Conservation (phyloP, 805 yeast genomes). For the Starmerella stigmatis region DNA sequence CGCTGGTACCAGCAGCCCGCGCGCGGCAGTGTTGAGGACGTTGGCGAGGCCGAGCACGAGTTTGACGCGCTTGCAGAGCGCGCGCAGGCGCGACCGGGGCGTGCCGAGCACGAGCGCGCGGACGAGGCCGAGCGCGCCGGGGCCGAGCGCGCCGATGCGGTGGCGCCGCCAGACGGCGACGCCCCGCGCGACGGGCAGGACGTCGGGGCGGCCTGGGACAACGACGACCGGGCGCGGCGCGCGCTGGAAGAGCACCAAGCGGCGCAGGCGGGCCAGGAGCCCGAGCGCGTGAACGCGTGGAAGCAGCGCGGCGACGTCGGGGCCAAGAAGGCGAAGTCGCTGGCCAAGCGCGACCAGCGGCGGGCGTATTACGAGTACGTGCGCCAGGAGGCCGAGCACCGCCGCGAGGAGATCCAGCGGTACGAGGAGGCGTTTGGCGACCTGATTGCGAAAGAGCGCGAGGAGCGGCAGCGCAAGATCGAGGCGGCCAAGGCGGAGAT, state of each 20-base stretch:
- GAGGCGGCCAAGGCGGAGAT: slow-evolving; percentile 21
- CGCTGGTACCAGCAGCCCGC: neutral
- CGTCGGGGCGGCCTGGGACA: slow-evolving; percentile 16
- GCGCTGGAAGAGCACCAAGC: slow-evolving; percentile 21
- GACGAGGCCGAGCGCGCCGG: neutral
- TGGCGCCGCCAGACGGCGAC: neutral
- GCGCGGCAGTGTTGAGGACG: slow-evolving; percentile 4
- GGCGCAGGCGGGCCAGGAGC: slow-evolving; percentile 16
- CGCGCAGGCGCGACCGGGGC: neutral
- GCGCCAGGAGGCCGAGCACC: slow-evolving; percentile 27
- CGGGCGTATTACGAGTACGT: slow-evolving; percentile 30
- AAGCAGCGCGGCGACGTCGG: slow-evolving; percentile 27
- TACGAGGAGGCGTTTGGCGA: slow-evolving; percentile 29
- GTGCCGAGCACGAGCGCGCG: neutral
- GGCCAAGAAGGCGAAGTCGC: slow-evolving; percentile 30
- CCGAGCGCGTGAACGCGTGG: slow-evolving; percentile 22
- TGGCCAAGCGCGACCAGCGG: slow-evolving; percentile 29
- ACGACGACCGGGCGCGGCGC: slow-evolving; percentile 19
- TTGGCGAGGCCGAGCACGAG: slow-evolving; percentile 10
- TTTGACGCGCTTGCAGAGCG: neutral
- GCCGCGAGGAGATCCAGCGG: slow-evolving; percentile 20
- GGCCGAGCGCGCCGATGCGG: neutral
- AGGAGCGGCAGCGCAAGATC: slow-evolving; percentile 21
- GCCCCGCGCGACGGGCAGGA: slow-evolving; percentile 3
- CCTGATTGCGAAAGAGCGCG: slow-evolving; percentile 27